Evolutionary conservation across 1,284 basidiomycete genomes (phyloP).

Genomic region (Phylloporus gajari): DNA sequence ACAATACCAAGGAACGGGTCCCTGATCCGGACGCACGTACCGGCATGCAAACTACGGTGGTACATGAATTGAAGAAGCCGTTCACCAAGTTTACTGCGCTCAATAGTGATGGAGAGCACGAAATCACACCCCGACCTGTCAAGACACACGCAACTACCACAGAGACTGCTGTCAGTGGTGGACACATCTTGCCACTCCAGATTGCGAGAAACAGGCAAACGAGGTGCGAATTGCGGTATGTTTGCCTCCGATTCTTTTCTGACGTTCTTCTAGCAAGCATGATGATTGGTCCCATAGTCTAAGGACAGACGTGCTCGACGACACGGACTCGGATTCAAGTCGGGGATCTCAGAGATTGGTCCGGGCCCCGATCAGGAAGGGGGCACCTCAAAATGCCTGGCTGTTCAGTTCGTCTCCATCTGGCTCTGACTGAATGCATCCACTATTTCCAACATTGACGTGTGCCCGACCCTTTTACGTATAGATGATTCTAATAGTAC

Average conservation of each 20-base stretch:
- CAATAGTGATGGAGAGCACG: slow-evolving; percentile 19
- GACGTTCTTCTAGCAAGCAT: slow-evolving; percentile 9
- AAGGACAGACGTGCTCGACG: slow-evolving; percentile 12
- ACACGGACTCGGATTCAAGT: slow-evolving; percentile 32
- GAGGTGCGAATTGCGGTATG: slow-evolving; percentile 27
- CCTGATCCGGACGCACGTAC: neutral
- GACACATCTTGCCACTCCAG: slow-evolving; percentile 26
- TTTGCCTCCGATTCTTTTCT: neutral
- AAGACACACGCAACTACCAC: neutral
- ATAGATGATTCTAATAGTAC: neutral
- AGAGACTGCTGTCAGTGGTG: neutral
- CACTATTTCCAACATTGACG: neutral
- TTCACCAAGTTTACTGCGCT: slow-evolving; percentile 11
- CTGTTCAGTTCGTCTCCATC: slow-evolving; percentile 18
- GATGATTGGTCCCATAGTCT: slow-evolving; percentile 28
- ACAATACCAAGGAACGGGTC: slow-evolving; percentile 9
- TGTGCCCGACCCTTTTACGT: neutral
- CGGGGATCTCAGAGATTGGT: slow-evolving; percentile 20
- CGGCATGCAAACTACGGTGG: neutral
- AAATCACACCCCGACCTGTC: slow-evolving; percentile 40
- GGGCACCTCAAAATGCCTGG: slow-evolving; percentile 18
- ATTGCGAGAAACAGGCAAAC: slow-evolving; percentile 25
- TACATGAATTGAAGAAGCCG: slow-evolving; percentile 11
- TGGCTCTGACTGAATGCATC: slow-evolving; percentile 27
- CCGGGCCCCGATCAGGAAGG: slow-evolving; percentile 12